These are phyloP conservation scores for Agarophyton chilense DNA, from an alignment of 23 red algal genomes.

Conservation along the genomic window DNA sequence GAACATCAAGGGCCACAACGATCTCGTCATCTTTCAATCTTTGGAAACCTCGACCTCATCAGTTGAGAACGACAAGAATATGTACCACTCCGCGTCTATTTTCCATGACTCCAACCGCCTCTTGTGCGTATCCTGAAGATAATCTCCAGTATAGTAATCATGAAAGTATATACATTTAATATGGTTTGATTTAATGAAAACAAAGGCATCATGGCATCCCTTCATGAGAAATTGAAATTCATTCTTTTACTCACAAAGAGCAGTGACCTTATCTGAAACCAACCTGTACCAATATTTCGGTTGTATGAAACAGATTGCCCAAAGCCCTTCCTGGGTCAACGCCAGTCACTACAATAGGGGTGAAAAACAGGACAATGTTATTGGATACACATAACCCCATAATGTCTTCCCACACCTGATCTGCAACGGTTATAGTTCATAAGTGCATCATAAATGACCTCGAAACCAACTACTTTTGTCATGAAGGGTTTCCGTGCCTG, in stretches of 20 bases:
- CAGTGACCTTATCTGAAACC: not conserved
- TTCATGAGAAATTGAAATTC: not conserved
- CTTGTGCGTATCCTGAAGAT: not conserved
- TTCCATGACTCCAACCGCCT: not conserved
- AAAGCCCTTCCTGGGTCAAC: not conserved
- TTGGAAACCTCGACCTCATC: not conserved
- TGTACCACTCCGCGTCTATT: not conserved
- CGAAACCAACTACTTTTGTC: not conserved
- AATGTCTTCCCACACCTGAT: not conserved
- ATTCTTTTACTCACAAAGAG: not conserved
- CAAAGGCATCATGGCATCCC: not conserved
- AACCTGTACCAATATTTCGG: constrained; percentile 18
- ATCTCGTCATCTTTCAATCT: not conserved
- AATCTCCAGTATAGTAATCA: no score
- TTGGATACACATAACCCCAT: not conserved
- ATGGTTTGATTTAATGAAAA: not conserved
- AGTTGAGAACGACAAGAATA: not conserved
- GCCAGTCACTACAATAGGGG: no score
- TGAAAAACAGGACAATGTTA: not conserved
- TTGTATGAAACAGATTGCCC: not conserved
- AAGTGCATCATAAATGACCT: not conserved
- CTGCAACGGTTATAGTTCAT: not conserved
- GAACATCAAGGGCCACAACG: not conserved
- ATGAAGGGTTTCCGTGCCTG: not conserved
- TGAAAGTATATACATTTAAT: not conserved